phyloP scores from a whole-genome alignment of 352 stramenopile species.

The Globisporangium acanthophoron region DNA sequence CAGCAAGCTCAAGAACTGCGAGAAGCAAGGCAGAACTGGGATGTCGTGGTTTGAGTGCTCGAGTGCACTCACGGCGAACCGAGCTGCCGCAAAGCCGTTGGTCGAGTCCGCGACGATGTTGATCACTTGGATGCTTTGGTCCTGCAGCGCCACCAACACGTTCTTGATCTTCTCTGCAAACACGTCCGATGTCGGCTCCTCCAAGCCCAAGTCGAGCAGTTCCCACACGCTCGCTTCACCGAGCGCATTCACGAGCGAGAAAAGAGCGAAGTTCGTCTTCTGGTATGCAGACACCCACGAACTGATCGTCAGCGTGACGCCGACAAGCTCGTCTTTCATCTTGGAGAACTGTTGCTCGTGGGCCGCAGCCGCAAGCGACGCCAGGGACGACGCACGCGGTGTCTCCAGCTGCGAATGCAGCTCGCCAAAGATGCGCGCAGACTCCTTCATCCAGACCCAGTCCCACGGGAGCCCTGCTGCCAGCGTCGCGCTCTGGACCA shows the following conservation, averaged over 20 bases:
- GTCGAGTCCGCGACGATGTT: slow-evolving; percentile 61
- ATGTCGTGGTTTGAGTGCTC: slow-evolving; percentile 36
- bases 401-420: slow-evolving; percentile 21
- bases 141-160: slow-evolving; percentile 32
- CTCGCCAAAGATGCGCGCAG: slow-evolving; percentile 24
- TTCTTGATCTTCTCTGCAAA: slow-evolving; percentile 50
- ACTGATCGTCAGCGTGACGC: slow-evolving; percentile 62
- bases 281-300: slow-evolving; percentile 50
- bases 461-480: slow-evolving; percentile 40
- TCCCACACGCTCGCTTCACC: slow-evolving; percentile 56
- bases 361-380: slow-evolving; percentile 13
- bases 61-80: slow-evolving; percentile 31
- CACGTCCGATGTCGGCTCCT: slow-evolving; percentile 29
- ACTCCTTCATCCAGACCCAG: slow-evolving; percentile 54
- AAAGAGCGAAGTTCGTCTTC: slow-evolving; percentile 44
- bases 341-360: slow-evolving; percentile 52
- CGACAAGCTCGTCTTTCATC: slow-evolving; percentile 53
- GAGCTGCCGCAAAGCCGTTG: slow-evolving; percentile 32
- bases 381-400: slow-evolving; percentile 19
- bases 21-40: slow-evolving; percentile 59
- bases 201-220: slow-evolving; percentile 47
- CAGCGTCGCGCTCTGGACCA: slow-evolving; percentile 41
- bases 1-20: slow-evolving; percentile 41
- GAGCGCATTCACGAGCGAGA: slow-evolving; percentile 66
- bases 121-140: slow-evolving; percentile 53